phyloP scores from a whole-genome alignment of 768 basidiomycete genomes.

The Pilatotrama ljubarskyi region DNA sequence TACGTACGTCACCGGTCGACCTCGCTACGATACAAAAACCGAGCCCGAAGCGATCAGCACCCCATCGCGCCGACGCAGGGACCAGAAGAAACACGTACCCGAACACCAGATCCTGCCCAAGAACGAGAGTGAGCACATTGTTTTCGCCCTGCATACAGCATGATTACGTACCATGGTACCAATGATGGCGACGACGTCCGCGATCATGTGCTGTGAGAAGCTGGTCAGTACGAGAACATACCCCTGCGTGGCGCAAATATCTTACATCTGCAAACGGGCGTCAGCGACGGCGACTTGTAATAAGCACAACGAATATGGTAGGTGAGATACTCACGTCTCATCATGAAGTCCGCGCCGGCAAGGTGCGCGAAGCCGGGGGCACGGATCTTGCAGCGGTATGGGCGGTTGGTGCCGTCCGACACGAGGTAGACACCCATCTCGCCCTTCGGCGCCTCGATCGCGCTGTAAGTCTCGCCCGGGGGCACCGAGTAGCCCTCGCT shows the following conservation, averaged over 20 bases:
- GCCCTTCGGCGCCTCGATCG: slow-evolving; percentile 98
- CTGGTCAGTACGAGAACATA: slow-evolving; percentile 12
- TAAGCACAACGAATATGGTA: slow-evolving; percentile 13
- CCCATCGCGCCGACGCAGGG: not conserved
- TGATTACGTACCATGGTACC: slow-evolving; percentile 82
- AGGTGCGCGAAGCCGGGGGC: slow-evolving; percentile 96
- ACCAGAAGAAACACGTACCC: slow-evolving; percentile 58
- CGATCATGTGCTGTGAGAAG: slow-evolving; percentile 71
- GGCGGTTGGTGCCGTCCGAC: slow-evolving; percentile 95
- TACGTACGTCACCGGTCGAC: slow-evolving; percentile 41
- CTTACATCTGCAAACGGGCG: slow-evolving; percentile 39
- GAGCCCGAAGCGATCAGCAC: slow-evolving; percentile 6
- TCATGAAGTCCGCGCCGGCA: slow-evolving; percentile 97
- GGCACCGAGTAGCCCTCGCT: slow-evolving; percentile 97
- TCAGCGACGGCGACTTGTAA: slow-evolving; percentile 13
- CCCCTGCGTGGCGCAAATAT: not conserved
- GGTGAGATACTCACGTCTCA: slow-evolving; percentile 67
- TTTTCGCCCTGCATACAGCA: slow-evolving; percentile 3
- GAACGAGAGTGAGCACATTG: slow-evolving; percentile 1
- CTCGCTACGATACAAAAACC: slow-evolving; percentile 35
- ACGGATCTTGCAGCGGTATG: slow-evolving; percentile 96
- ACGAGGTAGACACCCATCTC: slow-evolving; percentile 99
- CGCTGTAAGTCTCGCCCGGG: slow-evolving; percentile 92
- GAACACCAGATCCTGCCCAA: slow-evolving; percentile 79
- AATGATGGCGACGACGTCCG: slow-evolving; percentile 95